Evolutionary conservation across 257 asterid species (phyloP).

Genomic region (Striga asiatica): DNA sequence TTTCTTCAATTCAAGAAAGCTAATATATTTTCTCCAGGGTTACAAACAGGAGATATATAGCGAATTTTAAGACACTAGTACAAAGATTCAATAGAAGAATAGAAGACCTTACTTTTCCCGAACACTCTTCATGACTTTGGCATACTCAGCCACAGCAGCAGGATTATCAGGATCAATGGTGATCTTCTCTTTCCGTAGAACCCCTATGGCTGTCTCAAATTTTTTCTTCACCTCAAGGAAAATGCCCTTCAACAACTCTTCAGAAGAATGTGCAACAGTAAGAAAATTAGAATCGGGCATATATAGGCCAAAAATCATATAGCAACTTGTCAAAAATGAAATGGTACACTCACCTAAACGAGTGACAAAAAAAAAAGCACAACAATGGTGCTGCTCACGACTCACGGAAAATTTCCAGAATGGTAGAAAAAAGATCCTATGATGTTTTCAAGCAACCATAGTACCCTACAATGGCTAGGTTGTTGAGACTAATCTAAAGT

Average conservation of each 20-base stretch:
- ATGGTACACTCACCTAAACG: slow-evolving; percentile 7
- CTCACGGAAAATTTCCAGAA: no score
- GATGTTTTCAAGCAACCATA: background rate
- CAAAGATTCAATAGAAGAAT: background rate
- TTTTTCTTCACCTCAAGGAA: slow-evolving; percentile 87
- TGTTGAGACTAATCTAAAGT: background rate
- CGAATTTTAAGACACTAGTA: background rate
- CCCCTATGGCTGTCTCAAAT: slow-evolving; percentile 73
- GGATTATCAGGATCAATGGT: slow-evolving; percentile 87
- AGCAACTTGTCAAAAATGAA: background rate
- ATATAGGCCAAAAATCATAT: background rate
- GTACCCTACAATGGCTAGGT: background rate
- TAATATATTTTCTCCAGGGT: no score
- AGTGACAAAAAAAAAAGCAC: background rate
- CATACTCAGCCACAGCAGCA: slow-evolving; percentile 80
- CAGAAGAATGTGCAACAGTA: slow-evolving; percentile 28
- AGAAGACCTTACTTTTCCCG: slow-evolving; percentile 65
- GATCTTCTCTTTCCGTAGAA: slow-evolving; percentile 79
- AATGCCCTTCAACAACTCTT: slow-evolving; percentile 89
- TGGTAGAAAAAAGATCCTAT: no score
- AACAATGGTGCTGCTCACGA: background rate
- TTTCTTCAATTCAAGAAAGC: background rate
- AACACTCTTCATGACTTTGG: slow-evolving; percentile 70
- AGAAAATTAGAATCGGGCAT: slow-evolving; percentile 16
- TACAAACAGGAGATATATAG: background rate